Percentiles rank a stretch among this genome's conserved stretches.
Evolutionary conservation across 2,329 filamentous ascomycete genomes (phyloP).

Genomic region (Sporothrix protearum): DNA sequence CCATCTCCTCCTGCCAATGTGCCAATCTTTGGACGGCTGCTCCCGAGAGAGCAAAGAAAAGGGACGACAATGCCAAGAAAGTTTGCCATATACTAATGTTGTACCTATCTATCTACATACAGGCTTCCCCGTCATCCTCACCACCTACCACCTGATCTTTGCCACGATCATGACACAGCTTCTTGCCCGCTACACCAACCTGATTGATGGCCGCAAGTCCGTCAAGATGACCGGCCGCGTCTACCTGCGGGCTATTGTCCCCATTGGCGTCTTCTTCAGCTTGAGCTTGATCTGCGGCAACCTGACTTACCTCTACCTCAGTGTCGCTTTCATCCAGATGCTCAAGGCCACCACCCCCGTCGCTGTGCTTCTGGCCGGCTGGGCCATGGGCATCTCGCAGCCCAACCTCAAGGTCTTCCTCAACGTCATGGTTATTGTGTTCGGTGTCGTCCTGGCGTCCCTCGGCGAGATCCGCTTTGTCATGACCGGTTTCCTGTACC

Average conservation of each 20-base stretch:
- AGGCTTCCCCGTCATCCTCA: constrained; percentile 77
- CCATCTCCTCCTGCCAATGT: not conserved
- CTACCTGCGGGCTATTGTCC: constrained; percentile 88
- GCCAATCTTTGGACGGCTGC: not conserved
- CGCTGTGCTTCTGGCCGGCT: constrained; percentile 83
- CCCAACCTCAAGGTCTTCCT: constrained; percentile 82
- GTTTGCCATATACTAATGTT: constrained; percentile 8
- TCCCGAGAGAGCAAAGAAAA: not conserved
- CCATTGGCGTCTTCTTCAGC: constrained; percentile 94
- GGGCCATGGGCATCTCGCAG: constrained; percentile 78
- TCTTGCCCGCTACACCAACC: constrained; percentile 80
- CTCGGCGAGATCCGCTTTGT: constrained; percentile 95
- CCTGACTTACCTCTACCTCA: constrained; percentile 90
- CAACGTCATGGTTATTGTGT: constrained; percentile 91
- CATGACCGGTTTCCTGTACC: constrained; percentile 72
- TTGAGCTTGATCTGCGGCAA: constrained; percentile 96
- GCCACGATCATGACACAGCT: constrained; percentile 93
- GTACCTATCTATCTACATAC: constrained; percentile 35
- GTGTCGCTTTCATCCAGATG: constrained; percentile 98
- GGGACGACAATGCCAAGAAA: not conserved
- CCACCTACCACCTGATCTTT: constrained; percentile 92
- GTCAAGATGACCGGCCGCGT: constrained; percentile 96
- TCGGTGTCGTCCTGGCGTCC: constrained; percentile 92
- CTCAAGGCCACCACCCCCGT: constrained; percentile 97
- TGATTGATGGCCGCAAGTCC: constrained; percentile 90